Evolutionary conservation across 2,329 filamentous ascomycete species (phyloP).

Genomic region (Fusarium sp.): DNA sequence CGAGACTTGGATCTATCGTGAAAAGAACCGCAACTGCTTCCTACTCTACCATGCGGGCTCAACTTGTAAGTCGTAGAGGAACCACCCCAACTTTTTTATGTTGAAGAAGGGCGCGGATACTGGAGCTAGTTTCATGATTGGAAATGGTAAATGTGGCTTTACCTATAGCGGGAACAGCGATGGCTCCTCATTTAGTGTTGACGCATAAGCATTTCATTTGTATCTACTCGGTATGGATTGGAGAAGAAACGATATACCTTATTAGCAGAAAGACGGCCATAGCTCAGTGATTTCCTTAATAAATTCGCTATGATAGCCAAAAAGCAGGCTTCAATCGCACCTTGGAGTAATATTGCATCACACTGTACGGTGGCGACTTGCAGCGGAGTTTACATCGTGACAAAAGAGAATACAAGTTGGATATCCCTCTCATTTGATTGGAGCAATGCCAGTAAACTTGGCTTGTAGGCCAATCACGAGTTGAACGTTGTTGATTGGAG

Average conservation of each 20-base stretch:
- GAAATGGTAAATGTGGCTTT: constrained; percentile 7
- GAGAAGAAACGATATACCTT: no score
- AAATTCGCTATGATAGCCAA: no score
- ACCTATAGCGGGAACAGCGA: constrained; percentile 21
- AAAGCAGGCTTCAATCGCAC: no score
- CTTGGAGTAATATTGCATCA: no score
- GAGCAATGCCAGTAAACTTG: not conserved
- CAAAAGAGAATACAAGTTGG: no score
- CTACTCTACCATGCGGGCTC: constrained; percentile 10
- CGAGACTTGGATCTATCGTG: constrained; percentile 8
- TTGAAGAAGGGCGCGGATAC: constrained; percentile 9
- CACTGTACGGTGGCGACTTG: no score
- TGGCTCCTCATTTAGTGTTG: not conserved
- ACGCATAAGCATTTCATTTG: not conserved
- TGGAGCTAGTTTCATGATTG: constrained; percentile 6
- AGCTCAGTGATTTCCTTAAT: no score
- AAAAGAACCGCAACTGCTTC: constrained; percentile 17
- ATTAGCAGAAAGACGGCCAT: no score
- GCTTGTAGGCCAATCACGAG: not conserved
- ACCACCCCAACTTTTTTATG: constrained; percentile 16
- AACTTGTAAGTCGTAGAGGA: not conserved
- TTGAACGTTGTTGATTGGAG: not conserved
- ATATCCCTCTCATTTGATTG: not conserved
- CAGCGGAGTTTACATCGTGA: no score
- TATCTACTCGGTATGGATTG: no score